Base-by-base conservation (phyloP, 2,329 filamentous ascomycete species). In the Penicillium italicum region DNA sequence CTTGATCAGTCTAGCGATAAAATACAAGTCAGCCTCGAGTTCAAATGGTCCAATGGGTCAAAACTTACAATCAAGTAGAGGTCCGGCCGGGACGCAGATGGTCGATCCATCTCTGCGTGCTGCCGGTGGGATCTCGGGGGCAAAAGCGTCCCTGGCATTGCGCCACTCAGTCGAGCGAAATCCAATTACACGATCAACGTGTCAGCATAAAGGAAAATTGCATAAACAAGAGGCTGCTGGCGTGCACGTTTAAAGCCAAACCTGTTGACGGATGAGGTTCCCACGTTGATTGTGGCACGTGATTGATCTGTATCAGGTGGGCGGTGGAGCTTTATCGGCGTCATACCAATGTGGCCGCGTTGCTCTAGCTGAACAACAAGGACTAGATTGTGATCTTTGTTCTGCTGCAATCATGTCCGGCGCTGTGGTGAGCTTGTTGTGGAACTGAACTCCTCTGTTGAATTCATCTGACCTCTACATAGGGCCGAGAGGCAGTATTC, bases 401-500 rank as follows among this genome's bases (percentile, higher is more conserved):
- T 55, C 78, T 78, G 72, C 55, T 64, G 43, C 18, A 55, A 28
- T 45, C 22, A 55, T 55, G 53, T 77, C 75, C 40, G 75, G 72
- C 58, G 66, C 69, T 62, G 74, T 72, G 59, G 74, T 74, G 64
- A 59, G 68, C 66, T 61, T 38, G 12, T n/a, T 18, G 4, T 43
- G 30, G n/a, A 60, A 62, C 58, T 53, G 28, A 45, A 48, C 53
- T 38, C 11, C 33, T 52, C 53, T 61, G 50, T 37, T 59, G 61
- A 51, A 5, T 30, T 47, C 63, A 33, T 65, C 62, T 59, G 22
- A 57, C 54, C 50, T 61, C 63, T 60, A 58, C 68, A 54, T 74
- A 96, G 92, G 91, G 93, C 75, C 86, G 94, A 75, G 94, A 99
- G 79, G 84, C 92, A 71, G 93, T 99, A 78, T 99, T 99, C 78